phyloP scores from a whole-genome alignment of 1,284 basidiomycete species.

The Cryptococcus sp. region DNA sequence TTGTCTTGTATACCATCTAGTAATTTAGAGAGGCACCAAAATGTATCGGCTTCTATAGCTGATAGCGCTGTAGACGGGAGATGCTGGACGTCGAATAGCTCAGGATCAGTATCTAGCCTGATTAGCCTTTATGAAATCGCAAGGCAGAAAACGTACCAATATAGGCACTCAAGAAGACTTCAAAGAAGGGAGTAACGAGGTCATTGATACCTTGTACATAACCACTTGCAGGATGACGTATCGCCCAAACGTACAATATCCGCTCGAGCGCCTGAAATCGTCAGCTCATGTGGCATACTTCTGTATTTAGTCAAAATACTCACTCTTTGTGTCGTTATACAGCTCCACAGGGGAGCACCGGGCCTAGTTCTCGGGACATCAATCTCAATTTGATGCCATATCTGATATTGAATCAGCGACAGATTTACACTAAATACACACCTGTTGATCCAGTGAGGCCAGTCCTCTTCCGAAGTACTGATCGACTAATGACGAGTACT shows the following conservation, averaged over 20 bases:
- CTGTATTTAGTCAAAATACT: slow-evolving; percentile 22
- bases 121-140: neutral
- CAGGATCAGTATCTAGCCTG: slow-evolving; percentile 66
- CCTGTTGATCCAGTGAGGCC: slow-evolving; percentile 72
- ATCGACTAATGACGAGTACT: slow-evolving; percentile 84
- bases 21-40: slow-evolving; percentile 91
- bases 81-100: slow-evolving; percentile 72
- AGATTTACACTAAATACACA: slow-evolving; percentile 8
- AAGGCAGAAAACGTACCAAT: slow-evolving; percentile 58
- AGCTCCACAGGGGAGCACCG: slow-evolving; percentile 85
- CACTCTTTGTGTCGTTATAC: slow-evolving; percentile 77
- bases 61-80: slow-evolving; percentile 66
- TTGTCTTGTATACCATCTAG: slow-evolving; percentile 96
- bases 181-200: slow-evolving; percentile 89
- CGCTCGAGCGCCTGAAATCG: slow-evolving; percentile 70
- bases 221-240: slow-evolving; percentile 90
- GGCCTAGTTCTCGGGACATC: slow-evolving; percentile 91
- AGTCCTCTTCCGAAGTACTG: slow-evolving; percentile 84
- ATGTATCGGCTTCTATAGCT: slow-evolving; percentile 89
- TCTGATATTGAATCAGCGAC: slow-evolving; percentile 47
- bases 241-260: slow-evolving; percentile 95
- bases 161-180: slow-evolving; percentile 79
- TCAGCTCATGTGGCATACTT: slow-evolving; percentile 2
- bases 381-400: slow-evolving; percentile 98
- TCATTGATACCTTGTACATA: slow-evolving; percentile 99